These are phyloP conservation scores for Dictyophora rubrovolvata DNA, from an alignment of 768 basidiomycete genomes.

Conservation along the genomic window DNA sequence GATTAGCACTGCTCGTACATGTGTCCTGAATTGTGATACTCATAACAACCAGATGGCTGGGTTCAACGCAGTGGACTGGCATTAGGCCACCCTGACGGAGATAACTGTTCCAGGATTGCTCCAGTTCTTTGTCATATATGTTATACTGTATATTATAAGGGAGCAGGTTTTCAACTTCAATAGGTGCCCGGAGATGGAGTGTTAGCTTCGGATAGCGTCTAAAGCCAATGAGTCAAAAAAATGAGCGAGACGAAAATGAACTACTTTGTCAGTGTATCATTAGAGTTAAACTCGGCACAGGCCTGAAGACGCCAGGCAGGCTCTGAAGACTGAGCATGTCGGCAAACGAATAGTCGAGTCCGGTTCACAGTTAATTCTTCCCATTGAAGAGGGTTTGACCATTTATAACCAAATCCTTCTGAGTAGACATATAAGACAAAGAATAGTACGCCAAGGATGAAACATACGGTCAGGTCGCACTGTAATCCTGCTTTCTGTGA, in stretches of 20 bases:
- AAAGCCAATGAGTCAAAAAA: background rate
- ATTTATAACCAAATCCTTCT: slow-evolving; percentile 97
- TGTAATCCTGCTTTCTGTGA: slow-evolving; percentile 69
- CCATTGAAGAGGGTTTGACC: slow-evolving; percentile 82
- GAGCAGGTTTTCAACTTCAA: slow-evolving; percentile 91
- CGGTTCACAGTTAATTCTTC: slow-evolving; percentile 68
- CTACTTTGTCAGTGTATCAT: slow-evolving; percentile 46
- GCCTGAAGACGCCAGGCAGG: slow-evolving; percentile 92
- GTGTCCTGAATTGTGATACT: slow-evolving; percentile 90
- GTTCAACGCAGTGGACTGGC: slow-evolving; percentile 93
- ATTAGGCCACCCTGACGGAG: slow-evolving; percentile 87
- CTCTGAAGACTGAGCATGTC: slow-evolving; percentile 69
- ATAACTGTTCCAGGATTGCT: slow-evolving; percentile 92
- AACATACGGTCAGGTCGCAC: slow-evolving; percentile 87
- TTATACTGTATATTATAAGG: slow-evolving; percentile 92
- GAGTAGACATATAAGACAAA: background rate
- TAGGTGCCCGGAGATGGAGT: slow-evolving; percentile 79
- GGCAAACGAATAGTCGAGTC: slow-evolving; percentile 71
- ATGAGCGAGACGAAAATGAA: background rate
- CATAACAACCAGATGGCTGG: slow-evolving; percentile 79
- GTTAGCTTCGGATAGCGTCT: slow-evolving; percentile 82
- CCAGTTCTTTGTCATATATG: slow-evolving; percentile 92
- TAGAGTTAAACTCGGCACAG: slow-evolving; percentile 68
- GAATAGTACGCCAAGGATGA: background rate
- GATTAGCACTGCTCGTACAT: slow-evolving; percentile 33